Conservation (phyloP, 1,284 basidiomycete genomes). For the Moesziomyces sp. region DNA sequence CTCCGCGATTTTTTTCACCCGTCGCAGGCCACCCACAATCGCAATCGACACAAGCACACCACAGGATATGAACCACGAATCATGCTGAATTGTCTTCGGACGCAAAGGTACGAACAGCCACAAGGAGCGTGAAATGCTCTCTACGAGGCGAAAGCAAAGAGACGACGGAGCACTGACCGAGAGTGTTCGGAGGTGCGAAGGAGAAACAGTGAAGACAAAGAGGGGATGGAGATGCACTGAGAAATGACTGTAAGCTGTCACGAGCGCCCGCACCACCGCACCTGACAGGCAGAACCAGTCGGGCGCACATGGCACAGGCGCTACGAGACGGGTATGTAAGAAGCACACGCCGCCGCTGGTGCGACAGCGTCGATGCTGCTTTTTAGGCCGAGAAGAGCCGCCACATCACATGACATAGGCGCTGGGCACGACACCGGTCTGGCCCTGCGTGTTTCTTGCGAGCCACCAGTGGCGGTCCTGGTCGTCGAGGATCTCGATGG, state of each 20-base stretch:
- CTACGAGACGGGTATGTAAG: slow-evolving; percentile 1
- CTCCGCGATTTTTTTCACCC: too few species aligned
- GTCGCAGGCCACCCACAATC: too few species aligned
- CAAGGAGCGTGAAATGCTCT: too few species aligned
- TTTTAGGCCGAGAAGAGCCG: background rate
- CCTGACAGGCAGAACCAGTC: background rate
- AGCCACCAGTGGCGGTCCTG: slow-evolving; percentile 64
- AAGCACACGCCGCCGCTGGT: background rate
- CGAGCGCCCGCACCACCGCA: background rate
- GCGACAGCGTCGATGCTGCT: background rate
- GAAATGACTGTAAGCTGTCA: background rate
- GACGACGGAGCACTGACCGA: too few species aligned
- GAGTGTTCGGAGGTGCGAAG: background rate
- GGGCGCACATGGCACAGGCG: background rate
- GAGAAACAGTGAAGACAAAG: background rate
- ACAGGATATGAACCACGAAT: too few species aligned
- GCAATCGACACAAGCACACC: too few species aligned
- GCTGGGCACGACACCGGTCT: slow-evolving; percentile 59
- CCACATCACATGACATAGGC: slow-evolving; percentile 55
- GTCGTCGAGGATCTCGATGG: slow-evolving; percentile 59
- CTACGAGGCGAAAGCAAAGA: too few species aligned
- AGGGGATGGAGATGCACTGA: background rate
- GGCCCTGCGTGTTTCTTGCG: slow-evolving; percentile 47
- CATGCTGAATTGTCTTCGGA: too few species aligned
- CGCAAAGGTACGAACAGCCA: too few species aligned